These are phyloP conservation scores for Tylopilus rubrobrunneus DNA, from an alignment of 768 basidiomycete genomes.

Conservation along the genomic window DNA sequence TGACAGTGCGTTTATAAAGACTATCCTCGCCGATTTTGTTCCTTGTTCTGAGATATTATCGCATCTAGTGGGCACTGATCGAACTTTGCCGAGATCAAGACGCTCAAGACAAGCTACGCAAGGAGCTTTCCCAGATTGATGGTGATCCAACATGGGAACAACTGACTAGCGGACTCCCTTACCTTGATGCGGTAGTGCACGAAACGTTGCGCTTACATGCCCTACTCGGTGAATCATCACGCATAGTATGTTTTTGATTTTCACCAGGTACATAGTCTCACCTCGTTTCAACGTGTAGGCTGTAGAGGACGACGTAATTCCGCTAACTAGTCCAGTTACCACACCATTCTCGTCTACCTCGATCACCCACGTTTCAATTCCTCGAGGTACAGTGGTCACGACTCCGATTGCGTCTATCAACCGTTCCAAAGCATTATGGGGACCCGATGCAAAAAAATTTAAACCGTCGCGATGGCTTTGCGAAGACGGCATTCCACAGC, in stretches of 20 bases:
- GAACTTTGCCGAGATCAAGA: conserved; percentile 45
- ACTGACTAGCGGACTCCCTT: conserved; percentile 45
- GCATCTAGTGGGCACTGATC: conserved; percentile 46
- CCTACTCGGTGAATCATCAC: conserved; percentile 26
- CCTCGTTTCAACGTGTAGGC: conserved; percentile 33
- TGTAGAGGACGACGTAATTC: conserved; percentile 52
- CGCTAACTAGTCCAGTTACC: conserved; percentile 44
- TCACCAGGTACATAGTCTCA: neutral
- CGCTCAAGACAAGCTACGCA: conserved; percentile 44
- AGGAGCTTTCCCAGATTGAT: conserved; percentile 42
- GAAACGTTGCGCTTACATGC: conserved; percentile 46
- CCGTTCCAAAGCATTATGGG: conserved; percentile 54
- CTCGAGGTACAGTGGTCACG: conserved; percentile 43
- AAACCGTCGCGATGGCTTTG: conserved; percentile 61
- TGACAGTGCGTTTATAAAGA: too few species aligned
- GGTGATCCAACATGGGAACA: conserved; percentile 54
- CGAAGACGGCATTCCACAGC: conserved; percentile 22
- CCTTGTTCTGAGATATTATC: neutral
- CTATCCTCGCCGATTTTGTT: too few species aligned
- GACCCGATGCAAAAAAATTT: conserved; percentile 53
- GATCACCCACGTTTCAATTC: too few species aligned
- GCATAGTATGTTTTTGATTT: conserved; percentile 6
- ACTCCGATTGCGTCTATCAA: conserved; percentile 48
- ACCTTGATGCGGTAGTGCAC: conserved; percentile 49
- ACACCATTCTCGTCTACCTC: conserved; percentile 15